Evolutionary conservation across 2,329 filamentous ascomycete genomes (phyloP).

Genomic region (Aspergillus neoniger): DNA sequence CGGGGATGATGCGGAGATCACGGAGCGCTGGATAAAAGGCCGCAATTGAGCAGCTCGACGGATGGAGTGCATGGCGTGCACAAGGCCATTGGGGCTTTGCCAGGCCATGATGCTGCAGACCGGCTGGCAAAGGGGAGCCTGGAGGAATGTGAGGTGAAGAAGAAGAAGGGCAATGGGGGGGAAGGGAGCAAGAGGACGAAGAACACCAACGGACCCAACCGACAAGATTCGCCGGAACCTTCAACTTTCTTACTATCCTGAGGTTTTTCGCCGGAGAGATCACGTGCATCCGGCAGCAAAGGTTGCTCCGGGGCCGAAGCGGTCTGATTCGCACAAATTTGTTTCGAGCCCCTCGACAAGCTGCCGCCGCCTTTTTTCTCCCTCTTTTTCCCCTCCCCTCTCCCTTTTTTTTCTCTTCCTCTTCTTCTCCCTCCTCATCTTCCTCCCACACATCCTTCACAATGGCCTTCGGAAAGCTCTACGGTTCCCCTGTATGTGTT

Average conservation of each 20-base stretch:
- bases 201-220: background rate
- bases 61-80: constrained; percentile 38
- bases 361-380: constrained; percentile 14
- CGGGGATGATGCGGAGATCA: constrained; percentile 20
- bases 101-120: constrained; percentile 36
- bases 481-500: constrained; percentile 73
- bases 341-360: constrained; percentile 13
- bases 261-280: constrained; percentile 26
- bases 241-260: constrained; percentile 18
- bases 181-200: background rate
- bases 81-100: constrained; percentile 38
- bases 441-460: constrained; percentile 46
- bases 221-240: constrained; percentile 6
- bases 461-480: constrained; percentile 98
- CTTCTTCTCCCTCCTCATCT: constrained; percentile 21
- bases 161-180: background rate
- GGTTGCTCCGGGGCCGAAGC: constrained; percentile 29
- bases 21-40: constrained; percentile 47
- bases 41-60: constrained; percentile 36
- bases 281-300: constrained; percentile 28
- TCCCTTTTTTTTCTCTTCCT: constrained; percentile 21
- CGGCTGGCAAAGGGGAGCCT: constrained; percentile 17
- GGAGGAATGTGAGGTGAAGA: background rate
- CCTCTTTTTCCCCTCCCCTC: constrained; percentile 18
- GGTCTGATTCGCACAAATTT: constrained; percentile 33